Conservation (phyloP, 2,329 filamentous ascomycete species). For the Claviceps spartinae region DNA sequence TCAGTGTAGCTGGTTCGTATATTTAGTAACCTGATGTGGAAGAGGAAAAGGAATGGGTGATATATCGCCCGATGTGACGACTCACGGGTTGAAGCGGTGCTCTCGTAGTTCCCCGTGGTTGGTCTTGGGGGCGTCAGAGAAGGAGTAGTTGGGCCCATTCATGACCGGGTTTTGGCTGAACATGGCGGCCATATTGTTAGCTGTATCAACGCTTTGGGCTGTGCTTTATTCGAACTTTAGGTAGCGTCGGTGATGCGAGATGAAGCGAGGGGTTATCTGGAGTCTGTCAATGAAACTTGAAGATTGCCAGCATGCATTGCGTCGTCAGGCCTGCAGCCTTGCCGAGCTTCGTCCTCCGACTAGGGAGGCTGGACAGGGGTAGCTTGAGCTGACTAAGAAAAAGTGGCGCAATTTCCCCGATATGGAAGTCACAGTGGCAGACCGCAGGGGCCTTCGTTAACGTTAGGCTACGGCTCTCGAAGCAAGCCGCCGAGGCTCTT, state of each 20-base stretch:
- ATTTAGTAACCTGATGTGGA: background rate
- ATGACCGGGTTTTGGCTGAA: conserved; percentile 57
- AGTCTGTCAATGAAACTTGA: conserved; percentile 11
- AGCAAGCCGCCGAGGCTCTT: conserved; percentile 1
- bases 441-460: background rate
- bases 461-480: background rate
- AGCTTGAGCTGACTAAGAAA: conserved; percentile 29
- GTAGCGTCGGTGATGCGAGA: background rate
- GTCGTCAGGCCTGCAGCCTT: conserved; percentile 14
- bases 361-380: conserved; percentile 11
- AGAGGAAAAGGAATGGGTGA: background rate
- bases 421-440: background rate
- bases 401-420: background rate
- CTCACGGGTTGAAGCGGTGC: conserved; percentile 89
- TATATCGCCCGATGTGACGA: background rate
- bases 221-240: background rate
- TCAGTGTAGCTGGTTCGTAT: conserved; percentile 64
- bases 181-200: conserved; percentile 44
- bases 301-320: conserved; percentile 22
- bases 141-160: conserved; percentile 57
- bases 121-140: conserved; percentile 45
- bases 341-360: background rate
- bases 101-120: conserved; percentile 43
- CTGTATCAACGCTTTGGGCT: too few relatives aligned
- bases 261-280: conserved; percentile 4